These are phyloP conservation scores for Yamadazyma songkhlaensis DNA, from an alignment of 1,139 yeast genomes.

Conservation along the genomic window DNA sequence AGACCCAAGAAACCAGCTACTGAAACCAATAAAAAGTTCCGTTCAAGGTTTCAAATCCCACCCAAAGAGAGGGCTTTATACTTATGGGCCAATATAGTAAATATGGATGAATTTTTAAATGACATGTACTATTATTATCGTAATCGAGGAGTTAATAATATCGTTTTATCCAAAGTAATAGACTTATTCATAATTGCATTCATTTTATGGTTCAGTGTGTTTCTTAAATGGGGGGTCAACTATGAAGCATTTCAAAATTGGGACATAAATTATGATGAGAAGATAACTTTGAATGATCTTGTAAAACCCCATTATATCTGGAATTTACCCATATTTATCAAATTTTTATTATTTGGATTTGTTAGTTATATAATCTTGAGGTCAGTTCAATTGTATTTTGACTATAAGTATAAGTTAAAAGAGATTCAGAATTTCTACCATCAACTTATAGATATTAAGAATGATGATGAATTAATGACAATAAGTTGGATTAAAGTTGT, in stretches of 20 bases:
- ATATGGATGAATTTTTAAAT: conserved; percentile 78
- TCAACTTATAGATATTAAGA: conserved; percentile 65
- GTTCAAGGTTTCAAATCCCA: conserved; percentile 29
- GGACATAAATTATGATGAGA: conserved; percentile 12
- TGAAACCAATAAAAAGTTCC: conserved; percentile 4
- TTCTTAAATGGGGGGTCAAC: conserved; percentile 80
- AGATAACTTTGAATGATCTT: conserved; percentile 42
- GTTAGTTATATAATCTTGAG: conserved; percentile 54
- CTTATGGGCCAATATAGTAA: conserved; percentile 95
- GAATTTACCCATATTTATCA: conserved; percentile 47
- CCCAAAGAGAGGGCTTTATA: conserved; percentile 84
- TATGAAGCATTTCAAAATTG: conserved; percentile 37
- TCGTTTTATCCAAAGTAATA: conserved; percentile 58
- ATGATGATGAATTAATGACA: conserved; percentile 79
- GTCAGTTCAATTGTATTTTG: conserved; percentile 57
- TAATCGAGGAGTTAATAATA: conserved; percentile 82
- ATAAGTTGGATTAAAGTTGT: conserved; percentile 91
- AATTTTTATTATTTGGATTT: conserved; percentile 63
- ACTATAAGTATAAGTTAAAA: conserved; percentile 47
- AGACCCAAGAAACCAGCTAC: neutral
- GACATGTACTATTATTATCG: conserved; percentile 83
- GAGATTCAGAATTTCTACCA: conserved; percentile 67
- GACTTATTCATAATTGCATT: conserved; percentile 75
- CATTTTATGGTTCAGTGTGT: conserved; percentile 74
- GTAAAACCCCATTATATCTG: conserved; percentile 61